Base-by-base conservation (phyloP, 1,139 yeast species). In the Kodamaea sp. region DNA sequence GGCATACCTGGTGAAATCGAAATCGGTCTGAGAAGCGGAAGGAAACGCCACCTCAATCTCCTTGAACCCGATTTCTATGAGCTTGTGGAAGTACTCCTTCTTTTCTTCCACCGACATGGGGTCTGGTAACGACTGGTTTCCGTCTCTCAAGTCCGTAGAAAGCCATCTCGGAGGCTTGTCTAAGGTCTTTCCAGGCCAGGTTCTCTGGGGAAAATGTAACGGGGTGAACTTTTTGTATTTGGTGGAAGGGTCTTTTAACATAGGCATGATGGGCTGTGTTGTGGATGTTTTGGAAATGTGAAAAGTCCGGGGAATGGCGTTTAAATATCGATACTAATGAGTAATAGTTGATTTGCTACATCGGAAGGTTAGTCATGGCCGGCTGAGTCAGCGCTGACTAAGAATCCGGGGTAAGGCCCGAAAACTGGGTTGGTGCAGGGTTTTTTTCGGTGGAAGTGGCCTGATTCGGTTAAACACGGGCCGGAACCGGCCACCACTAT, bases 1-100 rank as follows among this genome's bases (percentile, higher is more conserved):
- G 22, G 97, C 96, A 50, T 76, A 86, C 42, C 96, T 76, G 22
- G 97, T 92, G 67, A 92, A 92, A 59, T 92, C 97, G 56, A 92
- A 92, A 62, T 92, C 98, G 18, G 87, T 81, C 59, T 90, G 97
- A 4, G 96, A 86, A 3, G 97, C 97, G 16, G 95, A 82, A 10
- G 98, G 97, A 67, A 92, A 92, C 0, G 96, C 81, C 12, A 92
- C 97, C 64, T 92, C 98, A 46, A 92, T 92, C 63, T 92, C 98
- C 61, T 92, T 92, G 70, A 89, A 92, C 0, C 97, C 97, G 31
- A 89, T 69, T 25, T 87, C 92, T n/a, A 90, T 69, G 39, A 92
- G 72, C 60, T 89, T 87, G 47, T 81, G 76, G 69, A 90, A 90
- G 61, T 87, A 90, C 48, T 77, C 84, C 60, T 87, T 87, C 67